Evolutionary conservation across 2,329 filamentous ascomycete genomes (phyloP), one percentile per base, ranked within the genome.

Genomic region (Hypoxylon sp.): DNA sequence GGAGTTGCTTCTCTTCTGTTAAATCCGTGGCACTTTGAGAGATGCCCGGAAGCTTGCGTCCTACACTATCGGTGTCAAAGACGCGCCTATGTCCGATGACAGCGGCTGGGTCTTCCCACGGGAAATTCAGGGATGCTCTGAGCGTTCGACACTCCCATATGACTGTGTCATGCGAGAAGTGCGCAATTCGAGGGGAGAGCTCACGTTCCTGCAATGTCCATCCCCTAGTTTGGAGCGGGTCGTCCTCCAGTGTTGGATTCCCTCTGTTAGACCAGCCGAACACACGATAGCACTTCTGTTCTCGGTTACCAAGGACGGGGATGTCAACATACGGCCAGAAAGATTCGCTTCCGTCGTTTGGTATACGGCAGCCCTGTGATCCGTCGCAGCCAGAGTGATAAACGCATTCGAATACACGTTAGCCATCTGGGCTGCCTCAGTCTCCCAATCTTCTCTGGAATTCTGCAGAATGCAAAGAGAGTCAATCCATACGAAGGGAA

Each of bases 181-280:
- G 60, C 22, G 49, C 50, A 25, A 62, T 56, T 13, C 60, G 51
- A 17, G 60, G 50, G 8, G 60, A 56, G 4, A 62, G 60, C 6
- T 62, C 60, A 1, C 60, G 49, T 50, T 62, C 60, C 31, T 62
- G 60, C 14, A 62, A 17, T 11, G 60, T 62, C 60, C 60, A 62
- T 8, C 60, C 51, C 2, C 60, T 40, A 1, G 50, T 49, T 17
- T 49, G 49, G 13, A 62, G 51, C 20, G 33, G 22, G 33, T 62
- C 60, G n/a, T 33, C 3, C n/a, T 53, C 48, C 6, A 42, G 57
- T n/a, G 31, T 44, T 17, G n/a, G 42, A 30, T 17, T 31, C 8
- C 49, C 22, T 17, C 27, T 11, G 1, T 14, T 20, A 6, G 60
- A 40, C 60, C 60, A 54, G 22, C 60, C 37, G 31, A 35, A 56